Conservation (phyloP, 306 rosid genomes). For the Mimosa pudica region DNA sequence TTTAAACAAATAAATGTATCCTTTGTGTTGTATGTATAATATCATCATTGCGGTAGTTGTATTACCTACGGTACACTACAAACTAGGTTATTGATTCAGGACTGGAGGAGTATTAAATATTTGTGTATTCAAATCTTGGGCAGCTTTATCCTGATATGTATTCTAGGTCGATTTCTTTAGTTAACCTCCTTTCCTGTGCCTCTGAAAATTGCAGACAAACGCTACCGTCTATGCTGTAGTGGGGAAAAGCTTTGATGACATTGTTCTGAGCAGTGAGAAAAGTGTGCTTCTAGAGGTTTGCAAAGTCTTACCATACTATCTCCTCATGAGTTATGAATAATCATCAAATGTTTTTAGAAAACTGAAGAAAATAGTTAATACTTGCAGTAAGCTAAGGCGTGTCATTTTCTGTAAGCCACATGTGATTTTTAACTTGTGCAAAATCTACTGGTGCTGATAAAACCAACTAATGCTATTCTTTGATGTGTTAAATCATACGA, state of each 20-base stretch:
- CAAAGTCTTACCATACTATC: conserved; percentile 17
- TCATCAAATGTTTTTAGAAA: background rate
- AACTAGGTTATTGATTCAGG: too few species aligned
- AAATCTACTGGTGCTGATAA: background rate
- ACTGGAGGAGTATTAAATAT: background rate
- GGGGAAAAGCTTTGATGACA: conserved; percentile 73
- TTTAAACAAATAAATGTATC: conserved; percentile 5
- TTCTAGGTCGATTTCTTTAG: background rate
- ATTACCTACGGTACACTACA: too few species aligned
- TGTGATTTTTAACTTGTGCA: background rate
- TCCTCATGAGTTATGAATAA: background rate
- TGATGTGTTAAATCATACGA: conserved; percentile 3
- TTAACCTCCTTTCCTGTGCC: conserved; percentile 8
- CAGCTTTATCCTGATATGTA: conserved; percentile 13
- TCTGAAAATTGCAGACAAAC: conserved; percentile 59
- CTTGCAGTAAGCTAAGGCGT: background rate
- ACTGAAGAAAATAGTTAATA: background rate
- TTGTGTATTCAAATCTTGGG: conserved; percentile 1
- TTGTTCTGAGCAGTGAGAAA: conserved; percentile 64
- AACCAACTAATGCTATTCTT: conserved; percentile 4
- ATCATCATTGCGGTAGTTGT: background rate
- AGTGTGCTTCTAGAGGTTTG: conserved; percentile 89
- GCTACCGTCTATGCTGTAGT: conserved; percentile 63
- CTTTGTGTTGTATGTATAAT: conserved; percentile 10
- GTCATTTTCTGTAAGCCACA: conserved; percentile 16